A percentile compares a stretch with the other conserved stretches of the same genome.
Conservation (phyloP, 2,329 filamentous ascomycete genomes). For the Cladosporium halotolerans region DNA sequence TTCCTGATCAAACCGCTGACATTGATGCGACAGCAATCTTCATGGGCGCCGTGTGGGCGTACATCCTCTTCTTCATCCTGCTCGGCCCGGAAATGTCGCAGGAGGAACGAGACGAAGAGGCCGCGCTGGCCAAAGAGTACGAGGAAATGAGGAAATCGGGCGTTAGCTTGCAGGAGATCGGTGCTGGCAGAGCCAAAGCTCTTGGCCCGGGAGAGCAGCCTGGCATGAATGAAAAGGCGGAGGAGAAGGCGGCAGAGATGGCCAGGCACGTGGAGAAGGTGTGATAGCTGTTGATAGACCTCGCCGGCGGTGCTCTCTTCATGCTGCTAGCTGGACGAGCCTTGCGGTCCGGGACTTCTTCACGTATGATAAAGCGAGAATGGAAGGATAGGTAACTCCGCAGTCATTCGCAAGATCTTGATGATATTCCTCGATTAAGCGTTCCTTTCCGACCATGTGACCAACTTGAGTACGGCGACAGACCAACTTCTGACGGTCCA, state of each 20-base stretch:
- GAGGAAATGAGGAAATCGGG: conserved; percentile 17
- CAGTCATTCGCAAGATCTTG: too few species aligned
- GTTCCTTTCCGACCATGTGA: too few species aligned
- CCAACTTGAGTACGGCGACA: too few species aligned
- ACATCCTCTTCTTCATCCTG: conserved; percentile 31
- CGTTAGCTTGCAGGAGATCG: conserved; percentile 17
- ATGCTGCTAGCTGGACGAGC: too few species aligned
- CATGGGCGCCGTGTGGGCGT: conserved; percentile 20
- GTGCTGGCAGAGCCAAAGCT: conserved; percentile 11
- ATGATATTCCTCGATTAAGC: too few species aligned
- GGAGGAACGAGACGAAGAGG: conserved; percentile 21
- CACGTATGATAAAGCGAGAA: too few species aligned
- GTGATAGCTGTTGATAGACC: not conserved
- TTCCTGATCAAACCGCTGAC: not conserved
- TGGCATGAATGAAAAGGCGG: conserved; percentile 3
- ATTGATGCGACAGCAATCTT: conserved; percentile 12
- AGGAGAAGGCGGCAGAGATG: not conserved
- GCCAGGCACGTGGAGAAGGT: conserved; percentile 10
- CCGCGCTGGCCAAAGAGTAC: conserved; percentile 15
- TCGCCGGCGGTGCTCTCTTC: too few species aligned
- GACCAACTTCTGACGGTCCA: too few species aligned
- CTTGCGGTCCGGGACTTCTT: too few species aligned
- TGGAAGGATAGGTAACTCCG: too few species aligned
- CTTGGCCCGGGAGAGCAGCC: not conserved
- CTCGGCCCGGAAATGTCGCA: conserved; percentile 27